Evolutionary conservation across 257 asterid genomes (phyloP).

Genomic region (Marsdenia floribunda): DNA sequence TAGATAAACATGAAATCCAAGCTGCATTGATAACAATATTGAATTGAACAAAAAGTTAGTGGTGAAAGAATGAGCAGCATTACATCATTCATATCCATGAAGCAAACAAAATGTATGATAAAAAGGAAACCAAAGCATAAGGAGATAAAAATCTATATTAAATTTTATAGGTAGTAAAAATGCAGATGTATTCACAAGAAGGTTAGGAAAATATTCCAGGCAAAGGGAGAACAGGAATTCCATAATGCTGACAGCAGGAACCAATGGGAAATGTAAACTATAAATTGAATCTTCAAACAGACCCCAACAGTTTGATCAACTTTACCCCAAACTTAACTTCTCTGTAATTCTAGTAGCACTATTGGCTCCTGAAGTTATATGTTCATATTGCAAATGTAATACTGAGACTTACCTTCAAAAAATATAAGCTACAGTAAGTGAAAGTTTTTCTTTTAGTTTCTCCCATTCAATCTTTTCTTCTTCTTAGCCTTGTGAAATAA

Average conservation of each 20-base stretch:
- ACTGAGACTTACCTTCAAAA: neutral
- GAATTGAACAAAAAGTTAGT: neutral
- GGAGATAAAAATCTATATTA: neutral
- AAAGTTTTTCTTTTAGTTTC: neutral
- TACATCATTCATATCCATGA: neutral
- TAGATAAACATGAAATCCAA: neutral
- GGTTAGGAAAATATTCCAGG: neutral
- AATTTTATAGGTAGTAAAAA: neutral
- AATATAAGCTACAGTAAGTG: neutral
- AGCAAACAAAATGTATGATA: neutral
- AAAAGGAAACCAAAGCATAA: neutral
- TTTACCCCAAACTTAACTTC: neutral
- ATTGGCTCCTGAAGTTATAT: neutral
- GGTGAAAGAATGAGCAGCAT: neutral
- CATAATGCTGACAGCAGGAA: neutral
- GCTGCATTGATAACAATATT: neutral
- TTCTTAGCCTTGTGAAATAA: neutral
- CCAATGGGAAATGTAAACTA: neutral
- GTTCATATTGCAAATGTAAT: neutral
- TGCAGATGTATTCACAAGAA: neutral
- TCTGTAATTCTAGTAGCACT: neutral
- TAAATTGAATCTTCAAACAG: neutral
- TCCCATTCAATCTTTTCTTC: neutral
- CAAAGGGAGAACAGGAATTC: neutral
- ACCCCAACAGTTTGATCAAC: neutral